Conservation (phyloP, 495 filamentous ascomycete genomes). For the Talaromyces borbonicus region DNA sequence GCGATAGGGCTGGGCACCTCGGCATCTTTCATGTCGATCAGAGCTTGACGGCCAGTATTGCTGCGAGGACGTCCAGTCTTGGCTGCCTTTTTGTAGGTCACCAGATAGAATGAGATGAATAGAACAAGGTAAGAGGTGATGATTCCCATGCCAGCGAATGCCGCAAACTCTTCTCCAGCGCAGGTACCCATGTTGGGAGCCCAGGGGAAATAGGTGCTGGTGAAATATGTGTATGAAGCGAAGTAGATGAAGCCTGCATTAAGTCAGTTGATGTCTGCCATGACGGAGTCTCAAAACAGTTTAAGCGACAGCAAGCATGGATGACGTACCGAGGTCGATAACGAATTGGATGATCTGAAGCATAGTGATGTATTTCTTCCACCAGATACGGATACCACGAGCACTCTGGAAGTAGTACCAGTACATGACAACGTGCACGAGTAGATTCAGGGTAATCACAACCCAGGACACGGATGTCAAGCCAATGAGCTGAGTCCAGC, state of each 20-base stretch:
- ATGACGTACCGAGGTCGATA: slow-evolving; percentile 43
- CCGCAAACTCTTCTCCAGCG: slow-evolving; percentile 95
- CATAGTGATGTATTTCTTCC: slow-evolving; percentile 51
- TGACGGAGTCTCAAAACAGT: no score
- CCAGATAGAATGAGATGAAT: slow-evolving; percentile 98
- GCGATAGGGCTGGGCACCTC: slow-evolving; percentile 31
- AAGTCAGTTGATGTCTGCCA: slow-evolving; percentile 5
- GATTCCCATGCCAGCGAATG: slow-evolving; percentile 85
- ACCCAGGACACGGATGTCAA: slow-evolving; percentile 61
- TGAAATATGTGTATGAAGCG: slow-evolving; percentile 92
- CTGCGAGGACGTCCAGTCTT: slow-evolving; percentile 46
- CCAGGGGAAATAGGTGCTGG: slow-evolving; percentile 79
- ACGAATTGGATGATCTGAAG: slow-evolving; percentile 51
- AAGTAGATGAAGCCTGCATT: slow-evolving; percentile 79
- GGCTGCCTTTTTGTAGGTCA: slow-evolving; percentile 85
- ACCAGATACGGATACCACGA: slow-evolving; percentile 49
- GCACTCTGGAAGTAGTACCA: slow-evolving; percentile 57
- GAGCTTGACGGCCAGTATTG: slow-evolving; percentile 41
- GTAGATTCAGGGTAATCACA: slow-evolving; percentile 55
- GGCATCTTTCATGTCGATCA: slow-evolving; percentile 45
- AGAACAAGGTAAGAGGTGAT: slow-evolving; percentile 89
- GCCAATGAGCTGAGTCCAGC: slow-evolving; percentile 63
- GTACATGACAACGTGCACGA: slow-evolving; percentile 64
- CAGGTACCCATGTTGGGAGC: slow-evolving; percentile 77
- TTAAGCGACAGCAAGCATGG: no score